Percentiles rank a stretch among this genome's conserved stretches.
These are phyloP conservation scores for Cyclotella cryptica DNA, from an alignment of 108 stramenopile species.

Conservation along the genomic window DNA sequence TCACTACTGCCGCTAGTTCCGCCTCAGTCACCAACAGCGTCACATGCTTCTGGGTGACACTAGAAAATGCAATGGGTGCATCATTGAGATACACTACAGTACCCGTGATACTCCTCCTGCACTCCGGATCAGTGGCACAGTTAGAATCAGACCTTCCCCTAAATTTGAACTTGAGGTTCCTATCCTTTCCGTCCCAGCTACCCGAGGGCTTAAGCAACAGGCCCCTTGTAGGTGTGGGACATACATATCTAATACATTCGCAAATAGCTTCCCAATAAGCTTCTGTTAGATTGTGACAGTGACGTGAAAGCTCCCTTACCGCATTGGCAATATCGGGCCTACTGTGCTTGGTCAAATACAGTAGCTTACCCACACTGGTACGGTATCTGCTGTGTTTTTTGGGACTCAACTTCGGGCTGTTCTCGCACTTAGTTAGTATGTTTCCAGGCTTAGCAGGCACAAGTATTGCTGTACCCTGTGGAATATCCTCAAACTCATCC, in stretches of 20 bases:
- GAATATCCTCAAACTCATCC: neutral
- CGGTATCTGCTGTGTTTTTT: neutral
- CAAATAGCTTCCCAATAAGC: neutral
- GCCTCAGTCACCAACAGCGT: neutral
- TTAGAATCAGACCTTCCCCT: neutral
- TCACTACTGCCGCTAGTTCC: neutral
- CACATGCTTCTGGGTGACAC: constrained; percentile 1
- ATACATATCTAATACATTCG: neutral
- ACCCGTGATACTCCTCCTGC: neutral
- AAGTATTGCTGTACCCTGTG: neutral
- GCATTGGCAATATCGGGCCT: neutral
- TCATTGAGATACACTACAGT: neutral
- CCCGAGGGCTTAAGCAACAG: neutral
- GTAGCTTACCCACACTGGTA: too few relatives aligned
- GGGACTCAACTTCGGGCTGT: neutral
- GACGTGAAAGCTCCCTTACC: too few relatives aligned
- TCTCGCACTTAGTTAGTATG: neutral
- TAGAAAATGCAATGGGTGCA: neutral
- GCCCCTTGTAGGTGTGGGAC: neutral
- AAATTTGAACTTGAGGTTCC: neutral
- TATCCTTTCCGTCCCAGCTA: neutral
- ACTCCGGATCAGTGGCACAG: neutral
- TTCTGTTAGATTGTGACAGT: neutral
- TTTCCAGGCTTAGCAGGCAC: neutral
- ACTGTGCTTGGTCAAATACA: neutral